phyloP scores from a whole-genome alignment of 2,329 filamentous ascomycete species.

The Gnomoniopsis smithogilvyi region DNA sequence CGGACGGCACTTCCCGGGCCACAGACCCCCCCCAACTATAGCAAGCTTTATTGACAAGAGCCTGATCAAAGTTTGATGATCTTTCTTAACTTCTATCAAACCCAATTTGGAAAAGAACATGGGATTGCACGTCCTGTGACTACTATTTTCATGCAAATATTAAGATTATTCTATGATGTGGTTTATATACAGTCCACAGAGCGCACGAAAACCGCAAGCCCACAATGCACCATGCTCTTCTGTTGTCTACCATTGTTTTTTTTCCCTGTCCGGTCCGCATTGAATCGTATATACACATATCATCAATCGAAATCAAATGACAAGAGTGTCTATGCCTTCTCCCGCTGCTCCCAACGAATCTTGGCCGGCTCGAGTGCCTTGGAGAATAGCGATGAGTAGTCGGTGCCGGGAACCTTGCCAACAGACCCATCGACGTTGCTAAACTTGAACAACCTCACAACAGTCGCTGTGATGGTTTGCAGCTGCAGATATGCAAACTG shows the following conservation, averaged over 20 bases:
- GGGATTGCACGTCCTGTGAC: neutral
- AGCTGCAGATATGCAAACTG: slow-evolving; percentile 94
- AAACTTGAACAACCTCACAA: slow-evolving; percentile 79
- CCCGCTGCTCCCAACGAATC: slow-evolving; percentile 72
- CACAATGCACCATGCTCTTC: neutral
- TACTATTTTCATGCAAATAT: slow-evolving; percentile 1
- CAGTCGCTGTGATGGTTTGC: slow-evolving; percentile 74
- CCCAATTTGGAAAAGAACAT: neutral
- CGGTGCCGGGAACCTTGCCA: slow-evolving; percentile 60
- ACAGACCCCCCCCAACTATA: slow-evolving; percentile 7
- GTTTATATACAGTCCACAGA: neutral
- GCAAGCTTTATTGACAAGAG: neutral
- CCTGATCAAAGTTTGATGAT: neutral
- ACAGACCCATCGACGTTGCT: slow-evolving; percentile 69
- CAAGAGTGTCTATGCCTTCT: slow-evolving; percentile 30
- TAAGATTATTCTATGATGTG: slow-evolving; percentile 7
- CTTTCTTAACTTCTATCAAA: neutral
- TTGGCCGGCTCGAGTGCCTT: slow-evolving; percentile 68
- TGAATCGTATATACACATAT: slow-evolving; percentile 13
- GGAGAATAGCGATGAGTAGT: slow-evolving; percentile 70
- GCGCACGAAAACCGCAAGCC: neutral
- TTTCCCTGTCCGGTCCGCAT: neutral
- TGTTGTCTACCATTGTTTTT: neutral
- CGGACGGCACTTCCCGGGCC: neutral
- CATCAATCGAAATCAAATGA: neutral